Conservation (phyloP, 2,329 filamentous ascomycete species). For the Dryadomyces quercivorus region DNA sequence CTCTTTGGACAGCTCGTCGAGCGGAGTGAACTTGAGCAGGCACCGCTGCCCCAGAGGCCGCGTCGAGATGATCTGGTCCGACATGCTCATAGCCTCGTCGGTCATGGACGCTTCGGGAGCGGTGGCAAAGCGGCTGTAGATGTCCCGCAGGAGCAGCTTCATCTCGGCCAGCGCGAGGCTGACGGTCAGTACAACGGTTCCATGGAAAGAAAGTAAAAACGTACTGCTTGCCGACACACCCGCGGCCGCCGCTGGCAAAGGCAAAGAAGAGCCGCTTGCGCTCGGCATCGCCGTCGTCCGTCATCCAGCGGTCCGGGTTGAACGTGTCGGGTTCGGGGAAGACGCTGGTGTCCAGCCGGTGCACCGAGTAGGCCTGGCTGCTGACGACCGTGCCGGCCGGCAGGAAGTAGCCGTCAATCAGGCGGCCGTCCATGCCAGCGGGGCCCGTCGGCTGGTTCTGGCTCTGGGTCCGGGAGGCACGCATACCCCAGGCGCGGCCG, state of each 20-base stretch:
- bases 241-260: slow-evolving; percentile 52
- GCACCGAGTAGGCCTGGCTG: slow-evolving; percentile 48
- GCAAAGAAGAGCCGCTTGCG: slow-evolving; percentile 51
- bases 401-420: slow-evolving; percentile 41
- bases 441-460: background rate
- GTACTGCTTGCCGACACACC: slow-evolving; percentile 56
- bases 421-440: slow-evolving; percentile 25
- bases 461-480: background rate
- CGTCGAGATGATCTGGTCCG: slow-evolving; percentile 56
- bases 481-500: slow-evolving; percentile 1
- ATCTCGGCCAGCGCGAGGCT: slow-evolving; percentile 55
- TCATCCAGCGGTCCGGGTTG: slow-evolving; percentile 74
- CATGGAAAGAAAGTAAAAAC: slow-evolving; percentile 19
- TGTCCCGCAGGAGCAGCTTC: slow-evolving; percentile 50
- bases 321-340: slow-evolving; percentile 72
- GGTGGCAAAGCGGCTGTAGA: slow-evolving; percentile 48
- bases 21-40: slow-evolving; percentile 34
- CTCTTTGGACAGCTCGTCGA: slow-evolving; percentile 6
- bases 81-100: slow-evolving; percentile 46
- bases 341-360: slow-evolving; percentile 47
- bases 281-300: slow-evolving; percentile 59
- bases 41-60: slow-evolving; percentile 49
- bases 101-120: slow-evolving; percentile 41
- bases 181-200: background rate
- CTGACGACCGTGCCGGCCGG: slow-evolving; percentile 45